Evolutionary conservation across 1,139 yeast genomes (phyloP).

Genomic region (Kodamaea sp.): DNA sequence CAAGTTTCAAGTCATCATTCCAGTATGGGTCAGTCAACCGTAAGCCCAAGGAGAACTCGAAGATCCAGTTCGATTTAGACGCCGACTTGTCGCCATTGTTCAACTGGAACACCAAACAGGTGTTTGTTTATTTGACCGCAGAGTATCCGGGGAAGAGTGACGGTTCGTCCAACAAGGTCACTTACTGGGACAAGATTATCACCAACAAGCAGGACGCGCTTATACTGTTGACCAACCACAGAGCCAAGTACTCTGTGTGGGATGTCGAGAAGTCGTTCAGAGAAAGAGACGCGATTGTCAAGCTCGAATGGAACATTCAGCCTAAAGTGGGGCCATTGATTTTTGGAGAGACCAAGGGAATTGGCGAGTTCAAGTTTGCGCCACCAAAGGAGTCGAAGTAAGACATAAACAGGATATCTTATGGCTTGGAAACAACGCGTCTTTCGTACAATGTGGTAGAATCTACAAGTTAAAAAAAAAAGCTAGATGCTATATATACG

Average conservation of each 20-base stretch:
- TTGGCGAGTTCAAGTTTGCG: constrained; percentile 31
- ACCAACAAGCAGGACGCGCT: constrained; percentile 57
- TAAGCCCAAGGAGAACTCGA: constrained; percentile 78
- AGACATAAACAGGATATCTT: too few species aligned
- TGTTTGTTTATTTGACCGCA: constrained; percentile 86
- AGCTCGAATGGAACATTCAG: constrained; percentile 88
- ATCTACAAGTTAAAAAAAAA: too few species aligned
- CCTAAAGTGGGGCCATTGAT: constrained; percentile 83
- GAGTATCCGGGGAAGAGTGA: constrained; percentile 70
- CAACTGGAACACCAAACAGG: constrained; percentile 97
- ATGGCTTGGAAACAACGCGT: too few species aligned
- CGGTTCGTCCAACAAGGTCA: constrained; percentile 62
- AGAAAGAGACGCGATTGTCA: constrained; percentile 67
- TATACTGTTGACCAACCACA: constrained; percentile 50
- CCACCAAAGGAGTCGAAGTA: constrained; percentile 18
- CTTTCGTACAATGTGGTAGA: too few species aligned
- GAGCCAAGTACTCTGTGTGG: constrained; percentile 85
- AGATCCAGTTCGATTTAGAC: constrained; percentile 69
- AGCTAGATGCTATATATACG: too few species aligned
- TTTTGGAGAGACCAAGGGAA: constrained; percentile 57
- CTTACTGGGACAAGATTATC: constrained; percentile 90
- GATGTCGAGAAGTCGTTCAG: constrained; percentile 72
- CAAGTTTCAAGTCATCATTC: constrained; percentile 61
- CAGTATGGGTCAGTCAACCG: constrained; percentile 71
- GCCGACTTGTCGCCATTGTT: constrained; percentile 69